These are phyloP conservation scores for Phaffomyces antillensis DNA, from an alignment of 805 yeast species.

Conservation along the genomic window DNA sequence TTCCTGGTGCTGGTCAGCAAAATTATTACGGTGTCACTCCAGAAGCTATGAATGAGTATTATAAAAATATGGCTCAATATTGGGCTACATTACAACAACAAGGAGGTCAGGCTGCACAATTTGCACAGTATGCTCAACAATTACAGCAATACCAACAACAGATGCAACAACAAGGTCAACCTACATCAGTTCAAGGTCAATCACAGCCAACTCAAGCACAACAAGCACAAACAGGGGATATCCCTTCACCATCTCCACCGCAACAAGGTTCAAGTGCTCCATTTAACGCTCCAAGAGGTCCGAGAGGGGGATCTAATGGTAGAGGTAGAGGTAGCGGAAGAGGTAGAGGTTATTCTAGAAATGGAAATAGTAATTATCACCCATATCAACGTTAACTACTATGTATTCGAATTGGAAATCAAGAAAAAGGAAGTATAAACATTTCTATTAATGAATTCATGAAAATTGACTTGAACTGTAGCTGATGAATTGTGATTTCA, in stretches of 20 bases:
- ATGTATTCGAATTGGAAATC: no score
- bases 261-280: neutral
- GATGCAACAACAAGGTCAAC: conserved; percentile 2
- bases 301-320: neutral
- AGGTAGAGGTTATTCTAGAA: neutral
- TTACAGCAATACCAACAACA: conserved; percentile 3
- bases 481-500: no score
- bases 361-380: neutral
- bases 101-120: conserved; percentile 19
- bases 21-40: conserved; percentile 25
- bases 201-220: neutral
- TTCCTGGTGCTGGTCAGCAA: conserved; percentile 7
- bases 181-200: no score
- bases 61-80: conserved; percentile 54
- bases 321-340: neutral
- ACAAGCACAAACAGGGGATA: neutral
- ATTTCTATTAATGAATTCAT: neutral
- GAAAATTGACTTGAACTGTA: no score
- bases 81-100: conserved; percentile 52
- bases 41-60: conserved; percentile 57
- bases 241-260: conserved; percentile 2
- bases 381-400: conserved; percentile 1
- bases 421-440: no score
- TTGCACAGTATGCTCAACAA: conserved; percentile 29
- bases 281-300: conserved; percentile 2